Base-by-base conservation (phyloP, 2,329 filamentous ascomycete species). In the Colletotrichum theobromicola region DNA sequence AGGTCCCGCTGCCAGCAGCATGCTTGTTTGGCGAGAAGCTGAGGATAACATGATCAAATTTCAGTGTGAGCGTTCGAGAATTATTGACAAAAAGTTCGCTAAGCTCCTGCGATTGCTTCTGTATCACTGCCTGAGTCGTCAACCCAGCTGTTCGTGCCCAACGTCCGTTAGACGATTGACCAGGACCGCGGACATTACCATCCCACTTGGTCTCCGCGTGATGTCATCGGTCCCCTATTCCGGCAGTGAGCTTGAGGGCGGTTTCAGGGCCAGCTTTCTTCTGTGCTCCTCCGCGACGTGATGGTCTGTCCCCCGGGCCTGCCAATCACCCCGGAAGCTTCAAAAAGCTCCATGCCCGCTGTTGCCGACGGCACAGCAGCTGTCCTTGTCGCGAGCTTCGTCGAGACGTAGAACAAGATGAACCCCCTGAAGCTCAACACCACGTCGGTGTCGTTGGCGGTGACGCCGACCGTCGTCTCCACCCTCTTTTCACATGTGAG, bases 391-490 rank as follows among this genome's bases (percentile, higher is more conserved):
- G 58, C 18, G 35, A 66, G 64, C 65, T 42, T 46, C 60, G 28
- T 34, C 15, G 21, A 15, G 57, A 66, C 30, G 46, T 21, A 18
- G 58, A 16, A 16, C 7, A 93, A 61, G 77, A 89, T 89, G 87
- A 87, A 86, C 74, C 75, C 75, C 37, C 67, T 76, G 16, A 81
- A 81, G 70, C 90, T 97, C 79, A 96, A 94, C 84, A 97, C 95
- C 21, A 89, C 96, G 50, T 92, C 94, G 16, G 93, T 98, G 75
- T 92, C 93, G 72, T 90, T 95, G 77, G 95, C 95, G 64, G 93
- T 98, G 69, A 95, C 95, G 76, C 96, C 97, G 15, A 95, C 94
- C 5, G 94, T 98, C 61, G 89, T 98, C 70, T 93, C 94, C 77
- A 98, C 96, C 16, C 93, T 96, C 76, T 88, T 98, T 79, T 93